Base-by-base conservation (phyloP, 2,329 filamentous ascomycete species). In the Chrysoporthe deuterocubensis region DNA sequence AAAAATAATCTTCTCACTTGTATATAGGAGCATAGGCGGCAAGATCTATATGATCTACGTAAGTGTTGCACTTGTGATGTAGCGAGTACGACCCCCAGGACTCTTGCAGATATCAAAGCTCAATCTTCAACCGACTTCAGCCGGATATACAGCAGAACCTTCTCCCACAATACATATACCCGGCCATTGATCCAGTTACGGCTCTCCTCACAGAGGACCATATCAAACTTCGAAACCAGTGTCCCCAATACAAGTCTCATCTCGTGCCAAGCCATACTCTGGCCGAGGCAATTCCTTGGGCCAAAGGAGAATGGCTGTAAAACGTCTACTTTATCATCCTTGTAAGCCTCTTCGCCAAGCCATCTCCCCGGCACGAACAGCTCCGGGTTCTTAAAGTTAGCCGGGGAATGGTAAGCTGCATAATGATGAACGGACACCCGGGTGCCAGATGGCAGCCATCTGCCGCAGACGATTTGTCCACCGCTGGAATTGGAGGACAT, bases 281-380 rank as follows among this genome's bases (percentile, higher is more conserved):
- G 74, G 3, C 77, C 77, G 42, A 78, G 68, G 62, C 76, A 79
- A 44, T 75, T 73, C 4, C 77, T 71, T 1, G 76, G 74, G 1
- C 77, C 76, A 21, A 71, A 11, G 0, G 70, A 71, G 54, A 79
- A 79, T 4, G 77, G 76, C 62, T 76, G 73, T 0, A 77, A 60
- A 0, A 69, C 71, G 4, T 74, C 71, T 7, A 65, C 70, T 16
- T 71, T 66, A 64, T 78, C 76, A 26, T 67, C 67, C 1, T 62
- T 71, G 40, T 71, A 76, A 21, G 58, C 65, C 0, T 64, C 14
- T n/a, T 44, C 60, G 40, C 71, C 66, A 0, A 82, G 72, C 78
- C 81, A 86, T 0, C 85, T 77, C 71, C 87, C 82, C 0, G 85
- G 85, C 3, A 75, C 75, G 71, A 81, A 87, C 0, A 73, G 72